A percentile compares a stretch with the other conserved stretches of the same genome.
phyloP scores from a whole-genome alignment of 208 protist species.

The Endotrypanum monterogeii region DNA sequence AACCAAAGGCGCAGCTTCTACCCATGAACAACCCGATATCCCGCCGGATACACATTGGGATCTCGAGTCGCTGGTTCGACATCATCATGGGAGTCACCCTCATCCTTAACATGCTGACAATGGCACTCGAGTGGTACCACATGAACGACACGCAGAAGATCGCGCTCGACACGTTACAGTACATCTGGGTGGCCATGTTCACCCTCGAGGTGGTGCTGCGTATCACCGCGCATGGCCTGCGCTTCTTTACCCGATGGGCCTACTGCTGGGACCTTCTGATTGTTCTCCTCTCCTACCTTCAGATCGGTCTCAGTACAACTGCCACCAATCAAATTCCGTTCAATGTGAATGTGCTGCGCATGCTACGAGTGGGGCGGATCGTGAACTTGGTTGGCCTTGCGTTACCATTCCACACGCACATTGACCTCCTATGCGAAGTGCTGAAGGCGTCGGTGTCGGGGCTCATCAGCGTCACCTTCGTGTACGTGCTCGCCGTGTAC shows the following conservation, averaged over 20 bases:
- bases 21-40: conserved; percentile 61
- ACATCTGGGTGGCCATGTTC: conserved; percentile 88
- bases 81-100: conserved; percentile 68
- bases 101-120: conserved; percentile 80
- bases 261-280: conserved; percentile 90
- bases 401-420: conserved; percentile 52
- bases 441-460: conserved; percentile 63
- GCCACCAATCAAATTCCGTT: conserved; percentile 65
- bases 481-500: conserved; percentile 86
- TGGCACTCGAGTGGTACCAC: conserved; percentile 87
- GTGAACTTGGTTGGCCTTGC: conserved; percentile 57
- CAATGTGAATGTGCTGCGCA: conserved; percentile 88
- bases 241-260: conserved; percentile 76
- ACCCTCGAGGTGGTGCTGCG: conserved; percentile 83
- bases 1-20: conserved; percentile 58
- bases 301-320: conserved; percentile 75
- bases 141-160: conserved; percentile 50
- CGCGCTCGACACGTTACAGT: conserved; percentile 71
- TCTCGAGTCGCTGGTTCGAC: conserved; percentile 64
- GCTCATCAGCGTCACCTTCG: conserved; percentile 77
- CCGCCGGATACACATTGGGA: conserved; percentile 56
- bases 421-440: conserved; percentile 69
- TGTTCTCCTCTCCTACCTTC: conserved; percentile 74
- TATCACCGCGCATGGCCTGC: conserved; percentile 70
- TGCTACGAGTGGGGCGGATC: conserved; percentile 81